Base-by-base conservation (phyloP, 176 grass and related monocot genomes). In the barley (Hordeum vulgare) region DNA sequence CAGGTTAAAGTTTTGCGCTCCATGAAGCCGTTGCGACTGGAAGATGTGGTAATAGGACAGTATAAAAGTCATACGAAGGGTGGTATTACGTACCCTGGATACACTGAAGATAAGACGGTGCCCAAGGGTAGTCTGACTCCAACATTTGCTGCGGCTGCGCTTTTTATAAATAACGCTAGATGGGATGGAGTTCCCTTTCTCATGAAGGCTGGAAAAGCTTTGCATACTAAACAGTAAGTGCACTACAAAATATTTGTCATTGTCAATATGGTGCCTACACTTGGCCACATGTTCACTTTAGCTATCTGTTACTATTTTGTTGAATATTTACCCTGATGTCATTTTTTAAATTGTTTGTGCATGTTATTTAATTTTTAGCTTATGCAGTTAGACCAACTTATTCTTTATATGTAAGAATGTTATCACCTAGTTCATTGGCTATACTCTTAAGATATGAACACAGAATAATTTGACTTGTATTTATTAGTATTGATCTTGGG, bases 131-230 rank as follows among this genome's bases (percentile, higher is more conserved):
- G 95, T 84, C 25, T 93, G 25, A 93, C 95, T 85, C 95, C 95
- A 27, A 95, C 95, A 17, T 98, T 93, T 82, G 92, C 95, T 60
- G 92, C 95, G 15, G 95, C 95, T 61, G 89, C 88, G 26, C 85
- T 98, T 64, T 98, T 95, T 29, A 95, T 95, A 75, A 91, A 98
- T 79, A 98, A 98, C 23, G 92, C 92, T 36, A 93, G 95, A 79
- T 98, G 95, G 95, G 95, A 98, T 73, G 95, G 95, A 76, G 92
- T 98, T 40, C 95, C 95, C 23, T 98, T 98, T 88, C 96, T 98
- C 53, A 95, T 98, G 95, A 98, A 95, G 83, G 86, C 92, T 76
- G 92, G 93, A 10, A 98, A 98, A 94, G 95, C 92, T 37, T 90
- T 98, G 79, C 90, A 97, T 65, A 88, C 86, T 45, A 93, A 91